A percentile compares a stretch with the other conserved stretches of the same genome.
phyloP scores from a whole-genome alignment of 805 yeast species.

The Diddensiella santjacobensis region DNA sequence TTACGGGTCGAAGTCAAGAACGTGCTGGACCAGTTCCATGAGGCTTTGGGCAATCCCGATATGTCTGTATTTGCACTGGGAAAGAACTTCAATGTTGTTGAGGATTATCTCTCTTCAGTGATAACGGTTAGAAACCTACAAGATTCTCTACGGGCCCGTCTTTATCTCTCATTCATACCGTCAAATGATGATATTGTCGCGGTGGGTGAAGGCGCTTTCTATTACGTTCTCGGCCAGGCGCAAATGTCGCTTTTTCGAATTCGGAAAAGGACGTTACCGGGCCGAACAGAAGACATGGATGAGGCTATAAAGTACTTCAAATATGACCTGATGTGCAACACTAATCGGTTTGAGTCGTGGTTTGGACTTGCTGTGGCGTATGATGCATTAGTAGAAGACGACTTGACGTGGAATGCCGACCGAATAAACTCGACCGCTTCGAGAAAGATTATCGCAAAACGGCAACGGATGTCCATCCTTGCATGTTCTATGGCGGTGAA shows the following conservation, averaged over 20 bases:
- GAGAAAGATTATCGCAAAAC: slow-evolving; percentile 54
- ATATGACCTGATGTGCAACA: slow-evolving; percentile 63
- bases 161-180: slow-evolving; percentile 19
- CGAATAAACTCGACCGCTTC: slow-evolving; percentile 62
- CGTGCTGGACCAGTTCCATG: slow-evolving; percentile 67
- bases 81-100: slow-evolving; percentile 40
- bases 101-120: slow-evolving; percentile 40
- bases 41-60: slow-evolving; percentile 64
- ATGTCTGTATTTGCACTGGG: slow-evolving; percentile 25
- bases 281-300: slow-evolving; percentile 77
- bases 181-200: slow-evolving; percentile 31
- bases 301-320: slow-evolving; percentile 62
- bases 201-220: slow-evolving; percentile 53
- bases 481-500: slow-evolving; percentile 74
- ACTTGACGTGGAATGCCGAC: slow-evolving; percentile 88
- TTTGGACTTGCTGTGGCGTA: slow-evolving; percentile 73
- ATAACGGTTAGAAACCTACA: slow-evolving; percentile 22
- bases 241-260: slow-evolving; percentile 64
- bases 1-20: slow-evolving; percentile 70
- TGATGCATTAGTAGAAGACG: slow-evolving; percentile 79
- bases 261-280: slow-evolving; percentile 73
- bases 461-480: slow-evolving; percentile 66
- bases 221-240: slow-evolving; percentile 64
- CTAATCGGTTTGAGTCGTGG: slow-evolving; percentile 82
- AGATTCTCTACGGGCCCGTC: slow-evolving; percentile 22